These are phyloP conservation scores for Knoxia roxburghii DNA, from an alignment of 257 asterid genomes.

Conservation along the genomic window DNA sequence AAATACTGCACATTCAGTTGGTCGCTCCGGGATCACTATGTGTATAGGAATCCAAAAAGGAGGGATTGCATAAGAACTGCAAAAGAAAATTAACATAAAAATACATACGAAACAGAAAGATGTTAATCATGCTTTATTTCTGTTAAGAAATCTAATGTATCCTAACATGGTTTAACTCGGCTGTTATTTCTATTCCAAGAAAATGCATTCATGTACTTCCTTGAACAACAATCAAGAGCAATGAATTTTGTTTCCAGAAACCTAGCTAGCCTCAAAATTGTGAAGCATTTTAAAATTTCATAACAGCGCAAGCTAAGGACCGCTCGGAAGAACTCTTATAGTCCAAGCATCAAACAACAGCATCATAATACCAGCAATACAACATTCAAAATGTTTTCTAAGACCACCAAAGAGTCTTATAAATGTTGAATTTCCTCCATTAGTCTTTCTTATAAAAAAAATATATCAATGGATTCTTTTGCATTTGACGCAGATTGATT, in stretches of 20 bases:
- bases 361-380: background rate
- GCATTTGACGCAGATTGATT: background rate
- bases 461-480: background rate
- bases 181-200: background rate
- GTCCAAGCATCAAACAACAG: background rate
- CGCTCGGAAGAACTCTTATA: background rate
- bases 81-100: slow-evolving; percentile 13
- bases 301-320: background rate
- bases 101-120: background rate
- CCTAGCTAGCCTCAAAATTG: background rate
- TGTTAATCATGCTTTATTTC: background rate
- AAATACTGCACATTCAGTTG: slow-evolving; percentile 90
- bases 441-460: background rate
- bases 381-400: background rate
- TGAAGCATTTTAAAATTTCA: background rate
- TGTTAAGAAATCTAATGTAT: background rate
- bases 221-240: background rate
- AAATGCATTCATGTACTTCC: background rate
- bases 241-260: background rate
- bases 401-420: background rate
- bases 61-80: slow-evolving; percentile 81
- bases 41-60: slow-evolving; percentile 99
- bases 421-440: background rate
- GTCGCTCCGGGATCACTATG: slow-evolving; percentile 93
- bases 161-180: background rate